Evolutionary conservation across 139 green algal species (phyloP).

Genomic region (Zygnema cylindricum): DNA sequence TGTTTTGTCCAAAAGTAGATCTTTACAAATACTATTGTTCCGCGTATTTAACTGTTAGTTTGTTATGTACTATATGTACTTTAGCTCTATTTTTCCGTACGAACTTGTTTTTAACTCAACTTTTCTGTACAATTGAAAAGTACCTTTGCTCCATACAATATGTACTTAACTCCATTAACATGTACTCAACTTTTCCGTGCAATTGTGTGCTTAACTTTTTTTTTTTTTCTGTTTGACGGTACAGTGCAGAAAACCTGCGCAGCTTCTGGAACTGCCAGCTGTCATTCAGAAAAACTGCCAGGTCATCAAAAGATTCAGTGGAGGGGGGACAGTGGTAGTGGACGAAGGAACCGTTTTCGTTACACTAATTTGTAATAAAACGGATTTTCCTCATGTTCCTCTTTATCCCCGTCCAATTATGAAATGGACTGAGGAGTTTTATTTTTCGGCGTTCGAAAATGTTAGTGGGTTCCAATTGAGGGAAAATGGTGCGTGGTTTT

Average conservation of each 20-base stretch:
- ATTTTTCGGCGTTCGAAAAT: constrained; percentile 72
- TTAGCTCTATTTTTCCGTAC: background rate
- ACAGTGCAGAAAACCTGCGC: constrained; percentile 73
- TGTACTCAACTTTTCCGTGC: background rate
- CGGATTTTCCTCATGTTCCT: constrained; percentile 67
- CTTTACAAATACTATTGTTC: too few relatives aligned
- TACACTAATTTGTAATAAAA: constrained; percentile 64
- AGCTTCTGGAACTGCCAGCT: constrained; percentile 75
- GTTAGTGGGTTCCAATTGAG: constrained; percentile 30
- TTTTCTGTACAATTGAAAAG: background rate
- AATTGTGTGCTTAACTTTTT: background rate
- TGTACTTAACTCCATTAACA: background rate
- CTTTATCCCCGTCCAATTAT: constrained; percentile 89
- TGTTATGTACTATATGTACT: too few relatives aligned
- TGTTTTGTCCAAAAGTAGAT: too few relatives aligned
- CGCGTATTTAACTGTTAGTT: too few relatives aligned
- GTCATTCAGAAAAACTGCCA: constrained; percentile 66
- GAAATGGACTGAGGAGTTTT: constrained; percentile 86
- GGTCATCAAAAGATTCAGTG: constrained; percentile 89
- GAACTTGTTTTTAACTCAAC: background rate
- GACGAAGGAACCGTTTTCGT: constrained; percentile 85
- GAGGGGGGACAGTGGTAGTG: constrained; percentile 95
- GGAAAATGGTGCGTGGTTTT: constrained; percentile 58
- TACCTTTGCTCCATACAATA: background rate
- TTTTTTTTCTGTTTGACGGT: background rate